These are phyloP conservation scores for Melocanna baccifera DNA, from an alignment of 176 grass and related monocot genomes.

Conservation along the genomic window DNA sequence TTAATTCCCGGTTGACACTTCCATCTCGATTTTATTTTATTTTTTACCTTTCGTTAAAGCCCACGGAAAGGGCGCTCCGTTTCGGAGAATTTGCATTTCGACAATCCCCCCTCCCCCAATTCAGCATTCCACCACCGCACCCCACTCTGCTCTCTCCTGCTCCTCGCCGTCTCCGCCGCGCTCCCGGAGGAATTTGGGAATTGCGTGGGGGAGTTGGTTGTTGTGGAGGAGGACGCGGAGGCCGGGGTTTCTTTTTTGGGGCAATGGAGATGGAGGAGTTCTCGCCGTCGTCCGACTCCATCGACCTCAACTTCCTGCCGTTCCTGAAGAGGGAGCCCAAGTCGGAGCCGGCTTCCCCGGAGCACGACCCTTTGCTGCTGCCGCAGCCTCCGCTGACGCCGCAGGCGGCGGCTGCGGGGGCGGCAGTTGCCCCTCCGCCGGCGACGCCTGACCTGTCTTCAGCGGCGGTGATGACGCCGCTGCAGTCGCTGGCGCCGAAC, in stretches of 20 bases:
- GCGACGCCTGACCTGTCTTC: slow-evolving; percentile 36
- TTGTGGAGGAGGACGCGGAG: background rate
- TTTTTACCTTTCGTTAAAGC: background rate
- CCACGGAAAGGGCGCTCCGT: slow-evolving; percentile 20
- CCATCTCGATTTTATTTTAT: background rate
- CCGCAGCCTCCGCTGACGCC: background rate
- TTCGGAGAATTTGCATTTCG: slow-evolving; percentile 42
- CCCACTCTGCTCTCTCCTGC: background rate
- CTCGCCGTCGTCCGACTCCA: slow-evolving; percentile 40
- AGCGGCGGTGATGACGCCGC: slow-evolving; percentile 46
- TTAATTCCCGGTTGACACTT: background rate
- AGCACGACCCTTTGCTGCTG: slow-evolving; percentile 46
- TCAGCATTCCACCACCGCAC: slow-evolving; percentile 9
- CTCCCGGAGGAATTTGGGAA: slow-evolving; percentile 5
- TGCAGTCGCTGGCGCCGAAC: slow-evolving; percentile 50
- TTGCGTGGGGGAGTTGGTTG: background rate
- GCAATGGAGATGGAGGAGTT: slow-evolving; percentile 39
- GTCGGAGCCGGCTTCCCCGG: slow-evolving; percentile 46
- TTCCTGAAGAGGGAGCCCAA: slow-evolving; percentile 54
- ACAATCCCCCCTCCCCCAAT: background rate
- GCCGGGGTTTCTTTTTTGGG: background rate
- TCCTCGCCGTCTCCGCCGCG: slow-evolving; percentile 6
- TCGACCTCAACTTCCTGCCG: slow-evolving; percentile 61
- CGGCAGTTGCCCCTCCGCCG: background rate
- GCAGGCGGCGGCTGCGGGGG: background rate